Percentiles rank a stretch among this genome's conserved stretches.
Conservation (phyloP, 2,329 filamentous ascomycete species). For the Microascus cirrosus region DNA sequence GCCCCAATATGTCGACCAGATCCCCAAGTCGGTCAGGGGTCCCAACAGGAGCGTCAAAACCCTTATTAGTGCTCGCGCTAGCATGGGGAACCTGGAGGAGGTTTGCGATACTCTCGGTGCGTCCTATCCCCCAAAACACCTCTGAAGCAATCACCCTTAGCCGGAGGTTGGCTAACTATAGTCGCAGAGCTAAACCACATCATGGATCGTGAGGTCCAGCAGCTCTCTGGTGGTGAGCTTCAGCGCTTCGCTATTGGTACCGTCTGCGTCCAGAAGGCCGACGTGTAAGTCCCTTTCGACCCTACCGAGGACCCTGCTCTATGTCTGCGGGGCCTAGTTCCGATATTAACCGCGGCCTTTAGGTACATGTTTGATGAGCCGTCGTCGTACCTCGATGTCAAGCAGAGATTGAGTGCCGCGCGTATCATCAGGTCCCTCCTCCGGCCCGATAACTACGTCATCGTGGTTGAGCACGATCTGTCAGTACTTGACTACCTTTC, state of each 20-base stretch:
- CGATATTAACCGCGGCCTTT: neutral
- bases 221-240: constrained; percentile 92
- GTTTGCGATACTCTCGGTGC: constrained; percentile 61
- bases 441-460: constrained; percentile 85
- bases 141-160: neutral
- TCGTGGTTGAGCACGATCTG: constrained; percentile 98
- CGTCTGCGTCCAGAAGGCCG: constrained; percentile 89
- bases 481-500: constrained; percentile 97
- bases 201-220: constrained; percentile 78
- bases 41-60: constrained; percentile 68
- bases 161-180: neutral
- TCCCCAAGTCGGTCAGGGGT: constrained; percentile 82
- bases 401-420: constrained; percentile 90
- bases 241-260: constrained; percentile 96
- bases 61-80: constrained; percentile 64
- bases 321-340: constrained; percentile 15
- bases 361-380: constrained; percentile 98
- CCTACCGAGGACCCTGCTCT: constrained; percentile 3
- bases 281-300: constrained; percentile 40
- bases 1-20: constrained; percentile 98
- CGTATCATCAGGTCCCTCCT: constrained; percentile 87
- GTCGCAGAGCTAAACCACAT: constrained; percentile 70
- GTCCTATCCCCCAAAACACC: neutral
- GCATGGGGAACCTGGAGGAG: constrained; percentile 70
- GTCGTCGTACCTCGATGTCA: constrained; percentile 97